Evolutionary conservation across 495 filamentous ascomycete species (phyloP), one percentile per base, ranked within the genome.

Genomic region (Geopyxis carbonaria): DNA sequence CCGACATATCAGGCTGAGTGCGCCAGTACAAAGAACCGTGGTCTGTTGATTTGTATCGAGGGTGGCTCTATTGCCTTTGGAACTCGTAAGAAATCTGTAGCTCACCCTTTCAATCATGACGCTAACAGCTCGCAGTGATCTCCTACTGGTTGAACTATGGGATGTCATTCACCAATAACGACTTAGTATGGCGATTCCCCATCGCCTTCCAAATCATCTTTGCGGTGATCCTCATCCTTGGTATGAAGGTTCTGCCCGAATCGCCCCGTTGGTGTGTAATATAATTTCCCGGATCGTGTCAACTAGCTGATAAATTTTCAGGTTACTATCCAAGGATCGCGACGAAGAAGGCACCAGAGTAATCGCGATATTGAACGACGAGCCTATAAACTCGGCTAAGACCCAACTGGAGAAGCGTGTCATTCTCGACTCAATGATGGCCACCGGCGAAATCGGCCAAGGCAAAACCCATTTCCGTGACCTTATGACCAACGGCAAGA

Each of bases 181-280:
- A 73, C 46, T 59, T 82, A 5, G 67, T 70, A 13, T 86, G 80
- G 80, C 69, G 80, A 14, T 80, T 85, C 62, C 80, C 80, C 13
- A 83, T 86, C 43, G 76, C 76, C 9, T 83, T 87, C 68, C 80
- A 86, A 63, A 64, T 80, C 38, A 40, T 83, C 31, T 84, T 85
- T 46, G 76, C 73, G 31, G 15, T 83, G 5, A 59, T 80, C 50
- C 69, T 84, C 45, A 64, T 68, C 39, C 42, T 69, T 24, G 66
- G 69, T 23, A 80, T 80, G 68, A 59, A 51, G 14, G 76, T 66
- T 59, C 61, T 84, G 2, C 80, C 79, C 0, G 80, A 86, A 52
- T 83, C 78, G 0, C 80, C 80, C 13, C 69, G 80, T 36, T 86
- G 76, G 67, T 54, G 31, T 14, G 22, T 34, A 2, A 5, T 13